Evolutionary conservation across 2,329 filamentous ascomycete species (phyloP).

Genomic region (Paramyrothecium roridum): DNA sequence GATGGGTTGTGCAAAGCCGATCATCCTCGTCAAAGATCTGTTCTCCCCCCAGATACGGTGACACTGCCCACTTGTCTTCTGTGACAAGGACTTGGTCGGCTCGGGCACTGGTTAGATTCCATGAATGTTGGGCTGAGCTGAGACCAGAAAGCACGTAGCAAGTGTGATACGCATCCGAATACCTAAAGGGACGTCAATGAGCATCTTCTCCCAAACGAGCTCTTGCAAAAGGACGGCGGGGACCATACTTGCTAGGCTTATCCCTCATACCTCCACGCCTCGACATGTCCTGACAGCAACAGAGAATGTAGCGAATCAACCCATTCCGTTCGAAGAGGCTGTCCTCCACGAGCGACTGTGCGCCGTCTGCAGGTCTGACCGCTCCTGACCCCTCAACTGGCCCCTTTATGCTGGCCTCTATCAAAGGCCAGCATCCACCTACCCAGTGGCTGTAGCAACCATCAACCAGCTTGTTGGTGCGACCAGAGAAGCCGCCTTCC

Average conservation of each 20-base stretch:
- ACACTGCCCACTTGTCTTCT: slow-evolving; percentile 42
- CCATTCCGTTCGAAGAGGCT: slow-evolving; percentile 79
- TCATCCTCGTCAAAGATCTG: slow-evolving; percentile 71
- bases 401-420: slow-evolving; percentile 73
- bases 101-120: slow-evolving; percentile 39
- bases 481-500: slow-evolving; percentile 88
- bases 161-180: slow-evolving; percentile 86
- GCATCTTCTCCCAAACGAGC: neutral
- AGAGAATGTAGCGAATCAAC: slow-evolving; percentile 83
- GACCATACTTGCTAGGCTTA: slow-evolving; percentile 80
- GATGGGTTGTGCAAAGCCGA: slow-evolving; percentile 69
- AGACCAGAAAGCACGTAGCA: slow-evolving; percentile 88
- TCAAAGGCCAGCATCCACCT: slow-evolving; percentile 87
- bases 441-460: slow-evolving; percentile 99
- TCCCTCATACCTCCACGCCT: slow-evolving; percentile 80
- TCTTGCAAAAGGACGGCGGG: slow-evolving; percentile 4
- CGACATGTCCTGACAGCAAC: slow-evolving; percentile 75
- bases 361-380: slow-evolving; percentile 22
- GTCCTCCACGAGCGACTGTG: slow-evolving; percentile 26
- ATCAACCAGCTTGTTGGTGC: slow-evolving; percentile 96
- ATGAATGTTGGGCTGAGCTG: slow-evolving; percentile 74
- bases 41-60: slow-evolving; percentile 49
- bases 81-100: slow-evolving; percentile 27
- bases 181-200: slow-evolving; percentile 38
- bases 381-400: slow-evolving; percentile 26